Percentiles rank a stretch among this genome's conserved stretches.
Evolutionary conservation across 257 asterid species (phyloP).

Genomic region (Rhazya stricta): DNA sequence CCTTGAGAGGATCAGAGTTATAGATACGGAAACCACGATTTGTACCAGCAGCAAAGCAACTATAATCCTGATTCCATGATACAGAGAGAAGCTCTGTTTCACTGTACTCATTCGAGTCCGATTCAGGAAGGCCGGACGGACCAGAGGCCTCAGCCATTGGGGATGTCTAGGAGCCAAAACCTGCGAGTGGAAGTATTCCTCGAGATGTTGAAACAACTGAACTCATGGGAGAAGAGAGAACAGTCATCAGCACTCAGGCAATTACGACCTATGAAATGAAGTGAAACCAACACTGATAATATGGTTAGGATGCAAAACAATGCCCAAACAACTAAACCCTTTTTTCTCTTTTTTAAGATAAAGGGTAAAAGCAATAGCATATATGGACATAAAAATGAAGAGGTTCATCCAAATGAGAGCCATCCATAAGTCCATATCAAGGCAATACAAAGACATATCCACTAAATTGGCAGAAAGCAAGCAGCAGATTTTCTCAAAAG

Average conservation of each 20-base stretch:
- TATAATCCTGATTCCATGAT: constrained; percentile 92
- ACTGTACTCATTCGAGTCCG: constrained; percentile 42
- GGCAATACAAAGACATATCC: not conserved
- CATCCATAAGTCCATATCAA: not conserved
- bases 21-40: constrained; percentile 79
- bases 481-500: not conserved
- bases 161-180: constrained; percentile 42
- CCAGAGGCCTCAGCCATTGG: constrained; percentile 38
- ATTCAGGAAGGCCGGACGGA: constrained; percentile 42
- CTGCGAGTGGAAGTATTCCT: constrained; percentile 41
- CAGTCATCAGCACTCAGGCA: constrained; percentile 38
- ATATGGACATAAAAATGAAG: not conserved
- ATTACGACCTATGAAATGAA: constrained; percentile 23
- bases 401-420: not conserved
- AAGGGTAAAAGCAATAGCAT: not conserved
- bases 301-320: not conserved
- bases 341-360: not conserved
- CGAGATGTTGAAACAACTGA: constrained; percentile 57
- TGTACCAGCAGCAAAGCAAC: constrained; percentile 97
- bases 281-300: not conserved
- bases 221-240: constrained; percentile 48
- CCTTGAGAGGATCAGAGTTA: constrained; percentile 78
- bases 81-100: constrained; percentile 69
- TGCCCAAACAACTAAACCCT: not conserved
- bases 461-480: not conserved